Conservation (phyloP, 495 filamentous ascomycete species). For the Aspergillus conjunctus region DNA sequence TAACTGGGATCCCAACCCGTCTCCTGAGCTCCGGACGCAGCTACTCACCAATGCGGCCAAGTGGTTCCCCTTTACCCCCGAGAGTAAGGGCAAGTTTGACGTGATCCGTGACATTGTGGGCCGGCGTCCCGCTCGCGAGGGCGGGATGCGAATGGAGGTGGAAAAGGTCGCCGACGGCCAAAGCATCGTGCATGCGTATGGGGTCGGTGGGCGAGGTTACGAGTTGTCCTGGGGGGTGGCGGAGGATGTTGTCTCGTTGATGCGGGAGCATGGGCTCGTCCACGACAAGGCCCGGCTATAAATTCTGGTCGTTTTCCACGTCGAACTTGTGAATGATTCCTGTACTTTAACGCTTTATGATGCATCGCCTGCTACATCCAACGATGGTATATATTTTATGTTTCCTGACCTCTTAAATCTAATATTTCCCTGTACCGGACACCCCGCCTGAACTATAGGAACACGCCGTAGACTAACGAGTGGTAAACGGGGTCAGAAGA, state of each 20-base stretch:
- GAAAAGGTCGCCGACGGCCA: constrained; percentile 33
- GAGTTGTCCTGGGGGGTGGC: constrained; percentile 48
- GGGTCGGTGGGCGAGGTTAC: constrained; percentile 62
- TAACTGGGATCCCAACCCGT: constrained; percentile 56
- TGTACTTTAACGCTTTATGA: too few species aligned
- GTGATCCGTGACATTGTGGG: constrained; percentile 52
- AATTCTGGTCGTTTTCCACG: neutral
- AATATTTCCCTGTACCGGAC: too few species aligned
- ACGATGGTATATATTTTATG: too few species aligned
- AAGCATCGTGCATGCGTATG: constrained; percentile 62
- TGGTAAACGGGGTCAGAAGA: too few species aligned
- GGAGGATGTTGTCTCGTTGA: constrained; percentile 39
- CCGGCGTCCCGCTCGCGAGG: constrained; percentile 45
- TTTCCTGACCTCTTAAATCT: too few species aligned
- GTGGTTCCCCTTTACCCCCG: constrained; percentile 46
- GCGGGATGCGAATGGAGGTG: constrained; percentile 46
- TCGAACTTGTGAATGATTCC: too few species aligned
- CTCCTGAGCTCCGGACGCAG: constrained; percentile 44
- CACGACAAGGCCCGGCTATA: constrained; percentile 35
- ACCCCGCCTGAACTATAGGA: too few species aligned
- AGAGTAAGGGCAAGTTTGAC: constrained; percentile 43
- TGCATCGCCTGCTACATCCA: too few species aligned
- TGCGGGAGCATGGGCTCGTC: constrained; percentile 35
- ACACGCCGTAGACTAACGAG: too few species aligned
- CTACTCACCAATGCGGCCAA: constrained; percentile 49